phyloP scores from a whole-genome alignment of 2,329 filamentous ascomycete species.

The Microdochium paspali region DNA sequence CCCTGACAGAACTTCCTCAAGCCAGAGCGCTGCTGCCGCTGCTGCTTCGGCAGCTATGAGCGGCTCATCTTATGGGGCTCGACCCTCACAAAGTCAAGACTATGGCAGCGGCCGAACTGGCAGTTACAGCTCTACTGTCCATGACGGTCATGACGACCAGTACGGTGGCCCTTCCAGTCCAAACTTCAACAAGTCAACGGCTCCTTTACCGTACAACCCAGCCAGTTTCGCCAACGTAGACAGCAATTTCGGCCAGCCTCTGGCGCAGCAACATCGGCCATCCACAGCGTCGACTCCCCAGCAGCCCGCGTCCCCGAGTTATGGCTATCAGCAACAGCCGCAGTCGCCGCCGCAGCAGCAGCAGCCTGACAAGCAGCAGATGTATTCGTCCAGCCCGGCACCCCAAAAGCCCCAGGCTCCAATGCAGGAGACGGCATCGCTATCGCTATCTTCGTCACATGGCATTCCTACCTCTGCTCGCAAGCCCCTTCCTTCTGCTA shows the following conservation, averaged over 20 bases:
- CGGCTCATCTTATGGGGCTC: conserved; percentile 25
- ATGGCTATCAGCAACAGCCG: conserved; percentile 18
- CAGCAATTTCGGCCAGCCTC: conserved; percentile 34
- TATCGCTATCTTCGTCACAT: conserved; percentile 20
- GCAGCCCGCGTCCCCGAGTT: neutral
- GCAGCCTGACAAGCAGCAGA: conserved; percentile 15
- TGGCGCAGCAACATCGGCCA: conserved; percentile 21
- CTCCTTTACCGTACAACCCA: conserved; percentile 62
- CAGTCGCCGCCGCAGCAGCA: conserved; percentile 13
- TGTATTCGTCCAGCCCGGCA: conserved; percentile 19
- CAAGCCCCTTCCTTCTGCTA: conserved; percentile 62
- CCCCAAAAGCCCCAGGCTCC: conserved; percentile 28
- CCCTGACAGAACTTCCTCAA: conserved; percentile 44
- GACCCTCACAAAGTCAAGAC: conserved; percentile 15
- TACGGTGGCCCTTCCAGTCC: conserved; percentile 11
- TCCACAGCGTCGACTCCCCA: conserved; percentile 12
- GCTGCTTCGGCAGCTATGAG: conserved; percentile 50
- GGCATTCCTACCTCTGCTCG: conserved; percentile 26
- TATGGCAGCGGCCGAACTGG: conserved; percentile 22
- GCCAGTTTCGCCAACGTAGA: conserved; percentile 59
- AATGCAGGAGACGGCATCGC: conserved; percentile 25
- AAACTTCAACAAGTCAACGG: conserved; percentile 22
- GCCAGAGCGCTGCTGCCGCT: conserved; percentile 43
- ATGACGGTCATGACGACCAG: conserved; percentile 18
- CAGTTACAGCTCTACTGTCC: conserved; percentile 10